Conservation (phyloP, 306 rosid species). For the Dalbergia oliveri region DNA sequence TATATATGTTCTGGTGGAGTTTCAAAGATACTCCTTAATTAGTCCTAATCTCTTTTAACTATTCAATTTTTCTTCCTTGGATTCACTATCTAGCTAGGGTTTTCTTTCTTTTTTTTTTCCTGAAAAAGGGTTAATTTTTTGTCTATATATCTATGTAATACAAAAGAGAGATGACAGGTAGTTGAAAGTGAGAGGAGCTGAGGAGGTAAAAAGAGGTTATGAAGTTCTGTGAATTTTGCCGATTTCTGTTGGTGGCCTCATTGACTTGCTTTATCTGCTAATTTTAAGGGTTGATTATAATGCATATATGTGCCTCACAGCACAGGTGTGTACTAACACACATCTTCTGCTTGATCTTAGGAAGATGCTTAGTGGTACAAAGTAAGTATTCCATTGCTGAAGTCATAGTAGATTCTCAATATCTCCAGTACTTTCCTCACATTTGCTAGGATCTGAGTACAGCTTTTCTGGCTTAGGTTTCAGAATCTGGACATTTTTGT, state of each 20-base stretch:
- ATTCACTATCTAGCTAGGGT: constrained; percentile 8
- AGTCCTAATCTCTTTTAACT: not conserved
- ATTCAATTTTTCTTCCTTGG: not conserved
- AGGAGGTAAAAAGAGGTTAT: not conserved
- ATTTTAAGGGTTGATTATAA: not conserved
- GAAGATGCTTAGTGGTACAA: constrained; percentile 39
- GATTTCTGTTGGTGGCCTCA: constrained; percentile 15
- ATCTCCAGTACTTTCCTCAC: constrained; percentile 10
- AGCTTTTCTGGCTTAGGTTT: constrained; percentile 8
- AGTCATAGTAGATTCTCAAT: constrained; percentile 5
- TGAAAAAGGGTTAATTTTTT: not conserved
- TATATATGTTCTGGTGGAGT: not conserved
- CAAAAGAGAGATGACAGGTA: not conserved
- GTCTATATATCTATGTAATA: not conserved
- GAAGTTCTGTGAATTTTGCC: not conserved
- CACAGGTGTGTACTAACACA: not conserved
- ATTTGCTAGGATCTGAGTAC: constrained; percentile 12
- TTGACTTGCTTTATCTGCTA: not conserved
- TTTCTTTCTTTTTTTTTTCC: not conserved
- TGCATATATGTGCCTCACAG: not conserved
- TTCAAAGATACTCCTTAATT: not conserved
- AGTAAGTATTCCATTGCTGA: constrained; percentile 37
- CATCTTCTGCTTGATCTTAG: not conserved
- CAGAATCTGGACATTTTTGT: not conserved
- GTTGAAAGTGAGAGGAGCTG: not conserved